These are phyloP conservation scores for Ophiostoma himal-ulmi DNA, from an alignment of 2,329 filamentous ascomycete genomes.

Conservation along the genomic window DNA sequence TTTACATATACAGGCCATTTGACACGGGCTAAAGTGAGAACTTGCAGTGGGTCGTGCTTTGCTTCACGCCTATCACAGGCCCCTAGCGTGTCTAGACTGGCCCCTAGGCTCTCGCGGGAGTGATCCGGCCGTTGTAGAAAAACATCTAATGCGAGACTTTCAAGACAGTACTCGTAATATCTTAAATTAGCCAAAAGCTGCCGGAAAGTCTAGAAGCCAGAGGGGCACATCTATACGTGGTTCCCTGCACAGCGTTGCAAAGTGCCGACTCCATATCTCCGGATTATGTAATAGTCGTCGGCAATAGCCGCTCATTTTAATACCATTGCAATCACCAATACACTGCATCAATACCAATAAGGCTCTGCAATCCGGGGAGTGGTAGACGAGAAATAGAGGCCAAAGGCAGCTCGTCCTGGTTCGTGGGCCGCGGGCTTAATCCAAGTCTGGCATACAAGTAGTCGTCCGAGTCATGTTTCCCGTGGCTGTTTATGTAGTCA, in stretches of 20 bases:
- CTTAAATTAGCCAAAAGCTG: too few relatives aligned
- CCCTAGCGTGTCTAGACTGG: not conserved
- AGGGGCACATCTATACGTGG: not conserved
- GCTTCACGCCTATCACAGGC: not conserved
- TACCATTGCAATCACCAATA: not conserved
- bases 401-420: not conserved
- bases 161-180: too few relatives aligned
- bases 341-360: not conserved
- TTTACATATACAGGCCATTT: too few relatives aligned
- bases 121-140: conserved; percentile 4
- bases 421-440: not conserved
- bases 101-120: conserved; percentile 6
- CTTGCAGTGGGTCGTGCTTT: not conserved
- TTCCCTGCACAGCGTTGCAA: not conserved
- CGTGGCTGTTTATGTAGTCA: not conserved
- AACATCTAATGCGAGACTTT: not conserved
- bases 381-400: not conserved
- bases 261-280: too few relatives aligned
- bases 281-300: not conserved
- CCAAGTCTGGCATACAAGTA: not conserved
- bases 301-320: not conserved
- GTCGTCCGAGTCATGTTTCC: too few relatives aligned
- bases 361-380: not conserved
- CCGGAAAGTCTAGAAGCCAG: too few relatives aligned
- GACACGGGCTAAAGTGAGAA: not conserved